phyloP scores from a whole-genome alignment of 2,329 filamentous ascomycete genomes.

The Neurospora sp. region DNA sequence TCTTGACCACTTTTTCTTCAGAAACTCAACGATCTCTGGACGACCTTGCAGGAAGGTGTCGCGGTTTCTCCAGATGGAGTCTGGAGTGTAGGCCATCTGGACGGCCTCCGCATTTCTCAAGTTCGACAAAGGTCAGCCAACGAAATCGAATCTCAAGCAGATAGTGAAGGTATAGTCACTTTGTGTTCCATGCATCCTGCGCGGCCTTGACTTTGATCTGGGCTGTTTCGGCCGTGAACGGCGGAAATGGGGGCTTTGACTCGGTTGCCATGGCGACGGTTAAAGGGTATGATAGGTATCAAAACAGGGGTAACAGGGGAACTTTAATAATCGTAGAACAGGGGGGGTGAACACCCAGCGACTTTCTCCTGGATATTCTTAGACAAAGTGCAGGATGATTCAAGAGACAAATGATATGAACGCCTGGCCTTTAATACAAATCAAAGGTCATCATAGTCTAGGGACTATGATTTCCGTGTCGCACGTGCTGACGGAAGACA shows the following conservation, averaged over 20 bases:
- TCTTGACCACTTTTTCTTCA: conserved; percentile 63
- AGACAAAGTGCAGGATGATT: not conserved
- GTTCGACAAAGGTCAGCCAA: not conserved
- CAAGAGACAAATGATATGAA: not conserved
- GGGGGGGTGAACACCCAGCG: not conserved
- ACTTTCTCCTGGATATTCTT: not conserved
- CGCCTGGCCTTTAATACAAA: not conserved
- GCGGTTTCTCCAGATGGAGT: conserved; percentile 75
- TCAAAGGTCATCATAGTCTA: not conserved
- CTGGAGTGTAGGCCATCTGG: conserved; percentile 62
- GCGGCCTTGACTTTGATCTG: conserved; percentile 71
- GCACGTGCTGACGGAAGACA: not conserved
- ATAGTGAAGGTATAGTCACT: conserved; percentile 31
- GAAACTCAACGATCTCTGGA: conserved; percentile 55
- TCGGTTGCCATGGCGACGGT: conserved; percentile 16
- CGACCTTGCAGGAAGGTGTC: conserved; percentile 59
- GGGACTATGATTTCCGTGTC: not conserved
- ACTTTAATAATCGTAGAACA: not conserved
- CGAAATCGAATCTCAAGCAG: not conserved
- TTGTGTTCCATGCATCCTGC: conserved; percentile 74
- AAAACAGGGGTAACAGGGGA: not conserved
- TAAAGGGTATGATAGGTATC: not conserved
- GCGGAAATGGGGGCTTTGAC: conserved; percentile 45
- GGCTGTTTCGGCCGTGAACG: conserved; percentile 65
- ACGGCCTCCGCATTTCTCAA: conserved; percentile 49